These are phyloP conservation scores for Penicillium sp. DNA, from an alignment of 2,329 filamentous ascomycete genomes.

Conservation along the genomic window DNA sequence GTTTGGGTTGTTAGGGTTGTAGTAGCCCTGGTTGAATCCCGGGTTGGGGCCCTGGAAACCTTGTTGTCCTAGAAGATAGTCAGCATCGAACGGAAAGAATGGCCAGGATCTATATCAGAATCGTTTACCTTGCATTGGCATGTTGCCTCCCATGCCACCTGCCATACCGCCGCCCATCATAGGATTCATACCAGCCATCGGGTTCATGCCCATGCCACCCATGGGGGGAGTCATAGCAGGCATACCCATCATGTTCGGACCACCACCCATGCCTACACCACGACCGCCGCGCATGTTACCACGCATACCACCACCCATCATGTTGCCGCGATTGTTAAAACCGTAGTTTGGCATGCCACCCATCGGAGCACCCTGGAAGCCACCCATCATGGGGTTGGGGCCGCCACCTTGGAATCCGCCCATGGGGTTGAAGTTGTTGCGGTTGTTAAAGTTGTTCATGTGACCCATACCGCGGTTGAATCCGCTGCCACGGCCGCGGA, in stretches of 20 bases:
- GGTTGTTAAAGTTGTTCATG: slow-evolving; percentile 20
- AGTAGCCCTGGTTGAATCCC: slow-evolving; percentile 15
- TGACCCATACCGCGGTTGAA: slow-evolving; percentile 38
- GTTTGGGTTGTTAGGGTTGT: slow-evolving; percentile 36
- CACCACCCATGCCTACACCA: slow-evolving; percentile 50
- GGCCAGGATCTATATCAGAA: slow-evolving; percentile 2
- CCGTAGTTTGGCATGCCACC: slow-evolving; percentile 45
- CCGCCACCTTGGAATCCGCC: slow-evolving; percentile 44
- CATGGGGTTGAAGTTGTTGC: slow-evolving; percentile 24
- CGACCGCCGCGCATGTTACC: slow-evolving; percentile 48
- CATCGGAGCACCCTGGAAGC: slow-evolving; percentile 39
- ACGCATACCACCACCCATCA: slow-evolving; percentile 50
- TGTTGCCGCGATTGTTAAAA: slow-evolving; percentile 47
- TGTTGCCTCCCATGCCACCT: slow-evolving; percentile 37
- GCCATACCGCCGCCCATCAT: slow-evolving; percentile 40
- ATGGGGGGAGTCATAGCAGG: slow-evolving; percentile 40
- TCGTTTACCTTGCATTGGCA: slow-evolving; percentile 44
- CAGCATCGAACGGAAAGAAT: slow-evolving; percentile 3
- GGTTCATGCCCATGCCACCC: slow-evolving; percentile 39
- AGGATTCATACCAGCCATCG: slow-evolving; percentile 52
- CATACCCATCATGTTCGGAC: slow-evolving; percentile 43
- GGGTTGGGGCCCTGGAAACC: slow-evolving; percentile 59
- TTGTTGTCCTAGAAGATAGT: slow-evolving; percentile 27
- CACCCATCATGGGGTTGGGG: slow-evolving; percentile 40
- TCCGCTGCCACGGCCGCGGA: slow-evolving; percentile 45